Evolutionary conservation across 805 yeast species (phyloP), one percentile per base, ranked within the genome.

Genomic region (Priceomyces castillae): DNA sequence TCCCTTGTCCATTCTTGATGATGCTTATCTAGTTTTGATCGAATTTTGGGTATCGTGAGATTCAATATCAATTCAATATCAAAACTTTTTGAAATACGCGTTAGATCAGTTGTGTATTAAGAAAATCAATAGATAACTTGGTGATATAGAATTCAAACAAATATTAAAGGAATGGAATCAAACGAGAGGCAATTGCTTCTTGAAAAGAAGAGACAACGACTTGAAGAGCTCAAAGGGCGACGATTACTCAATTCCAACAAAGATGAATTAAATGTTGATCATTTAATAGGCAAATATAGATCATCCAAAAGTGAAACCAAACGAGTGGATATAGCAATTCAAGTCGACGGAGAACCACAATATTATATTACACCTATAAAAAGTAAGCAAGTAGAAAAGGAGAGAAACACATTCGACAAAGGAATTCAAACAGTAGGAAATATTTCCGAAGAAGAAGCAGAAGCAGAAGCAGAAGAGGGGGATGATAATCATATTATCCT

Each of bases 151-250:
- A n/a, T n/a, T n/a, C n/a, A n/a, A n/a, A n/a, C n/a, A n/a, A n/a
- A n/a, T n/a, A n/a, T n/a, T n/a, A n/a, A n/a, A n/a, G n/a, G 18
- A 11, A 37, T 37, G 40, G 40, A 37, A 30, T 17, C 40, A 23
- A 16, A 17, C 3, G 71, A 66, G 43, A 51, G 74, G 46, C 72
- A 65, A 46, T 51, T 65, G 14, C 51, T 67, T 39, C 54, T 70
- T 22, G 73, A 70, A 43, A 67, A 68, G 49, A 71, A 71, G 45
- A 54, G 73, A 34, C 69, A 61, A 52, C 56, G 75, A 46, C 47
- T 58, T 15, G 53, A 55, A 38, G 66, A 59, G 42, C 48, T 61
- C 20, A 51, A 56, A 42, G 52, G 47, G 40, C 39, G 64, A 30
- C 40, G 61, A 30, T 42, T 35, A 25, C 34, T 36, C 26, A 34